Evolutionary conservation across 176 grass and related monocot genomes (phyloP), one percentile per base, ranked within the genome.

Genomic region (Oryza longistaminata): DNA sequence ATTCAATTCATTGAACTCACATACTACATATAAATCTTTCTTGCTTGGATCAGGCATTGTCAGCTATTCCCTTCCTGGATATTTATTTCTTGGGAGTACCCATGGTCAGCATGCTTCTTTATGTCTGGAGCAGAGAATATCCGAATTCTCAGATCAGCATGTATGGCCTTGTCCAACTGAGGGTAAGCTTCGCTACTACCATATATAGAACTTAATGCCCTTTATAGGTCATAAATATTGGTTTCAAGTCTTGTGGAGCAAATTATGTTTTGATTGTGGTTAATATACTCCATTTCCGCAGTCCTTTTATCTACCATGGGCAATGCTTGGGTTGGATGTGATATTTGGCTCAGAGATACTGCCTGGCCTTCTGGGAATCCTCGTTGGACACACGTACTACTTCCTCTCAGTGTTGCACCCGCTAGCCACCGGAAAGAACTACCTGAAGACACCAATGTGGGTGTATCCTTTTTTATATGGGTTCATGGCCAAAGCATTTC

Each of bases 241-340:
- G 39, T 39, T 1, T 16, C 22, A 45, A 4, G 3, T 15, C 2
- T 76, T 50, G 13, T 19, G 10, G 61, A 34, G 55, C 1, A 80
- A 37, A 24, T 4, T 1, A 65, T 31, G 48, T 44, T 44, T 70
- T 71, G 11, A 49, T 3, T 68, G 15, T 70, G 33, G 29, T 21
- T 60, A 49, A 76, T 76, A 15, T 37, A 76, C 25, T 90, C 70
- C 77, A 66, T 67, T 62, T 60, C 42, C 85, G 86, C 82, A 99
- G 97, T 89, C 93, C 9, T 99, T 99, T 83, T 99, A 99, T 93
- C 92, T 99, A 85, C 97, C 97, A 68, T 96, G 97, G 93, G 91
- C 82, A 60, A 96, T 99, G 97, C 90, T 99, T 83, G 85, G 13
- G 68, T 65, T 99, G 71, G 93, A 99, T 88, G 45, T 94, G 68